These are phyloP conservation scores for Fusarium solani-melongenae DNA, from an alignment of 2,329 filamentous ascomycete genomes.

Conservation along the genomic window DNA sequence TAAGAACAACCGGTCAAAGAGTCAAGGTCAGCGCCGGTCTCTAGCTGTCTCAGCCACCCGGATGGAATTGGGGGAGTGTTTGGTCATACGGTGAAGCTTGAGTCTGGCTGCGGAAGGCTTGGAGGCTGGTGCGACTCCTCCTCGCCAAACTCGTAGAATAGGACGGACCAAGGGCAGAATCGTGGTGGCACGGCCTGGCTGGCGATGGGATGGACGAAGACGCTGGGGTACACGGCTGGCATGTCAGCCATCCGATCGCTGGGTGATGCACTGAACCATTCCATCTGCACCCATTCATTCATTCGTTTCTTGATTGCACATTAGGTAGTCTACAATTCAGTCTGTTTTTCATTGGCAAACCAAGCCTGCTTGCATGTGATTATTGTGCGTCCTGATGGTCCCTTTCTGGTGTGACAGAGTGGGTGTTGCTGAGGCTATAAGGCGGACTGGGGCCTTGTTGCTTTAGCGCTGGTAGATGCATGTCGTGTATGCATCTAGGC, in stretches of 20 bases:
- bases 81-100: slow-evolving; percentile 1
- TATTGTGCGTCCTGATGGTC: not conserved
- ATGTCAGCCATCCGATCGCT: slow-evolving; percentile 10
- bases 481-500: not conserved
- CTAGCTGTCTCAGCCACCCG: slow-evolving; percentile 6
- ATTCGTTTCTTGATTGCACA: slow-evolving; percentile 34
- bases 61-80: slow-evolving; percentile 6
- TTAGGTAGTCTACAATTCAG: slow-evolving; percentile 42
- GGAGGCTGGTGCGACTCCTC: not conserved
- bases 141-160: not conserved
- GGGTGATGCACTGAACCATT: slow-evolving; percentile 8
- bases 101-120: not conserved
- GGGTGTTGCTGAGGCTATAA: not conserved
- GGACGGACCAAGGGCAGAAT: not conserved
- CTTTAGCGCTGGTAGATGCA: not conserved
- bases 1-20: slow-evolving; percentile 9
- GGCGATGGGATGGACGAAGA: not conserved
- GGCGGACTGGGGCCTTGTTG: not conserved
- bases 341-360: slow-evolving; percentile 29
- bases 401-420: not conserved
- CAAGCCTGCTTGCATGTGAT: not conserved
- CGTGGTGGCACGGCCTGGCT: not conserved
- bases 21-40: slow-evolving; percentile 29
- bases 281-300: slow-evolving; percentile 22
- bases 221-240: slow-evolving; percentile 8